Evolutionary conservation across 1,284 basidiomycete species (phyloP).

Genomic region (Cutaneotrichosporon spelunceum): DNA sequence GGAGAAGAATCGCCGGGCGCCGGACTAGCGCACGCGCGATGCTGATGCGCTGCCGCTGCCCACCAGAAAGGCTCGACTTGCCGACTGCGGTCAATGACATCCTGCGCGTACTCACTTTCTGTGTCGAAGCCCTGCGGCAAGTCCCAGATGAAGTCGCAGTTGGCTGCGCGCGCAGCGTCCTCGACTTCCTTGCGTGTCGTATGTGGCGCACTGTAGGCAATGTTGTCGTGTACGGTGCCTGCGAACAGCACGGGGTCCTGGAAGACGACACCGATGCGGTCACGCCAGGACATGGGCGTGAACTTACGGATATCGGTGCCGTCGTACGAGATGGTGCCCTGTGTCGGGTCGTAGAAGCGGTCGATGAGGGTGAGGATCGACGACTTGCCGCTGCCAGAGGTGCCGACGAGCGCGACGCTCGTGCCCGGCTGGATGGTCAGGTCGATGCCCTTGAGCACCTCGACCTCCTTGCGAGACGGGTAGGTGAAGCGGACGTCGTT

Average conservation of each 20-base stretch:
- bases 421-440: conserved; percentile 75
- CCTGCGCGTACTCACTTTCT: conserved; percentile 56
- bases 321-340: conserved; percentile 77
- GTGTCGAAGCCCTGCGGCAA: conserved; percentile 83
- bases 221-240: conserved; percentile 88
- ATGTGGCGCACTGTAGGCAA: conserved; percentile 75
- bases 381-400: conserved; percentile 86
- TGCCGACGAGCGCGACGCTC: conserved; percentile 87
- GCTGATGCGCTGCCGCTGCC: conserved; percentile 55
- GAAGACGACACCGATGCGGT: conserved; percentile 81
- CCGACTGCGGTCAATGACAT: conserved; percentile 35
- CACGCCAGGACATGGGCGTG: conserved; percentile 77
- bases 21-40: conserved; percentile 55
- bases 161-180: conserved; percentile 80
- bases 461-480: conserved; percentile 72
- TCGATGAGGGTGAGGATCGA: conserved; percentile 84
- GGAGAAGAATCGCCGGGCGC: conserved; percentile 54
- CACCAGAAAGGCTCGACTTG: conserved; percentile 52
- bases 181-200: conserved; percentile 80
- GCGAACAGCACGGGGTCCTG: conserved; percentile 60
- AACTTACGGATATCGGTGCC: conserved; percentile 85
- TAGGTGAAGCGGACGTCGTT: conserved; percentile 81
- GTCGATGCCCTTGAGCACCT: conserved; percentile 73
- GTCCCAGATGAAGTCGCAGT: conserved; percentile 92
- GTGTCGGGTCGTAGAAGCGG: conserved; percentile 86